Conservation (phyloP, 345 rosid genomes). For the Gossypium herbaceum region DNA sequence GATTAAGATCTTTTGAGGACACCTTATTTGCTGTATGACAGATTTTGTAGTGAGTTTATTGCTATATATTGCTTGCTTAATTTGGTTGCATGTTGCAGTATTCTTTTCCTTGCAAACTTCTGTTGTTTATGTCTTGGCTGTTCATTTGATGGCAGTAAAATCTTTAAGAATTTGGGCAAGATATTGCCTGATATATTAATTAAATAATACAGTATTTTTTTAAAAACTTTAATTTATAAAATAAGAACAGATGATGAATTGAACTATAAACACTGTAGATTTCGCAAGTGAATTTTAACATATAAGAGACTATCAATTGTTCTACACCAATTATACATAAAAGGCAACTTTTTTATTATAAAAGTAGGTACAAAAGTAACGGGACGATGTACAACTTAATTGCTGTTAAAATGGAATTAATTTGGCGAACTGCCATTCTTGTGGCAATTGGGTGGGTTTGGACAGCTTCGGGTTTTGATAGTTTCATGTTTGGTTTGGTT, state of each 20-base stretch:
- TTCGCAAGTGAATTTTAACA: neutral
- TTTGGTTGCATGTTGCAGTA: neutral
- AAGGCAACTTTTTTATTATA: no score
- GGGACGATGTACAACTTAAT: no score
- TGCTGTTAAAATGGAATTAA: no score
- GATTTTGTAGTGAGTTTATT: conserved; percentile 14
- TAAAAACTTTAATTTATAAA: no score
- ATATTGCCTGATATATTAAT: no score
- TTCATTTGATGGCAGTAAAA: neutral
- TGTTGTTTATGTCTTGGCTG: neutral
- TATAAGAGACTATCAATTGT: neutral
- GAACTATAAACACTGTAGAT: neutral
- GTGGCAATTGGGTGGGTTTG: no score
- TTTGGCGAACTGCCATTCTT: no score
- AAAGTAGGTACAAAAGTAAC: no score
- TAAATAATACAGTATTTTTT: no score
- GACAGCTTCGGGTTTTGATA: neutral
- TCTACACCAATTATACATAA: neutral
- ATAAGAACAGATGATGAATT: neutral
- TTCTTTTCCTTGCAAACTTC: neutral
- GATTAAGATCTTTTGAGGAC: conserved; percentile 5
- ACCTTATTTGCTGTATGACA: neutral
- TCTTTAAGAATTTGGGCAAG: no score
- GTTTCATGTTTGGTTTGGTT: neutral
- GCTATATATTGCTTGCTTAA: neutral